Evolutionary conservation across 257 asterid genomes (phyloP).

Genomic region (Rehmannia glutinosa): DNA sequence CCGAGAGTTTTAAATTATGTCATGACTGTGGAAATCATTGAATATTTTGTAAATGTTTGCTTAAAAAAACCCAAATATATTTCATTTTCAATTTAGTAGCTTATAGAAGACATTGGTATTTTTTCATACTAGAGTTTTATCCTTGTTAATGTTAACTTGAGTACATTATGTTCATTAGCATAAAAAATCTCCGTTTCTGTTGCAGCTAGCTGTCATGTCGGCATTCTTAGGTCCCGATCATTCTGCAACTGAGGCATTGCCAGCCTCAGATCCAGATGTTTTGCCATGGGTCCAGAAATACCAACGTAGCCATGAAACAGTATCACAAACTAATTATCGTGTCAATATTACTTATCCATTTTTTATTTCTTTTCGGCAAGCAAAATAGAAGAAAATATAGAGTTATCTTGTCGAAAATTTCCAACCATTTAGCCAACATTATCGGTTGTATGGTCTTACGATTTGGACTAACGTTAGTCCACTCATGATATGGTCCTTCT

Average conservation of each 20-base stretch:
- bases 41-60: too few relatives aligned
- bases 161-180: too few relatives aligned
- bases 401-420: not conserved
- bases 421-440: too few relatives aligned
- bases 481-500: not conserved
- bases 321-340: slow-evolving; percentile 89
- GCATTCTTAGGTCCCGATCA: slow-evolving; percentile 95
- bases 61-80: not conserved
- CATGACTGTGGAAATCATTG: too few relatives aligned
- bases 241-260: slow-evolving; percentile 67
- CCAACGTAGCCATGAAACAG: slow-evolving; percentile 95
- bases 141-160: too few relatives aligned
- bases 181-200: too few relatives aligned
- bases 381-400: too few relatives aligned
- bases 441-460: too few relatives aligned
- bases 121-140: too few relatives aligned
- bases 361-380: not conserved
- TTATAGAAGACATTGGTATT: not conserved
- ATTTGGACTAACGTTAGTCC: too few relatives aligned
- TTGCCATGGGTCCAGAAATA: slow-evolving; percentile 88
- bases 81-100: not conserved
- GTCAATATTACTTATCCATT: slow-evolving; percentile 18
- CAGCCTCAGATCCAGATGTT: slow-evolving; percentile 81
- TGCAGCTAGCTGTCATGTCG: slow-evolving; percentile 91
- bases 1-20: not conserved